Base-by-base conservation (phyloP, 257 asterid genomes). In the Misopates orontium region DNA sequence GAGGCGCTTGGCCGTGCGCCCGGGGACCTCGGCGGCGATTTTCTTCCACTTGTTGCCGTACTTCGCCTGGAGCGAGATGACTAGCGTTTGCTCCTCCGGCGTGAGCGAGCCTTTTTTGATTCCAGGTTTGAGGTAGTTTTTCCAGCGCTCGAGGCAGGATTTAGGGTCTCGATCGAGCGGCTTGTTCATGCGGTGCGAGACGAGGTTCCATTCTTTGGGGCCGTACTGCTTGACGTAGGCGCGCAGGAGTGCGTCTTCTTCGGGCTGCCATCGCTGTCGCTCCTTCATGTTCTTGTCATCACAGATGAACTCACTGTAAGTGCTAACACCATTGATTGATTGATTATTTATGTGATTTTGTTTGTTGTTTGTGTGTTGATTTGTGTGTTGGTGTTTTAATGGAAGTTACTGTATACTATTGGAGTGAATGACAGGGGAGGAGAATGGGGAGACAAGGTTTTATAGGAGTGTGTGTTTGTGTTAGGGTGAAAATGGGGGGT, bases 21-120 rank as follows among this genome's bases (percentile, higher is more conserved):
- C 95, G 70, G 92, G 95, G 41, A 91, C 93, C 61, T 84, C 96
- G 17, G 87, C 84, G 49, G 86, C 90, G 42, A 84, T 87, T 73
- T 87, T 87, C 77, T 87, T 87, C 95, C 90, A 87, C 83, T 87
- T 90, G 77, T 85, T 87, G 20, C 88, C 90, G 81, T 90, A 83
- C 76, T 87, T 85, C 0, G 89, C 89, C 78, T 84, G 94, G 0
- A 87, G 76, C 0, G 88, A 79, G 22, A 89, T 85, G n/a, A 87
- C 95, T 11, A 90, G 86, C 23, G 21, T 71, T 41, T 87, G 90
- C 80, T 87, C 96, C 50, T 90, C 89, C 0, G 87, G 82, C 4
- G 92, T 82, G 14, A 87, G 69, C 0, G 95, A 90, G 1, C 90
- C 96, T 70, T 85, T 85, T 60, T 84, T 90, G 16, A 85, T 87